Evolutionary conservation across 1,139 yeast species (phyloP), one percentile per base, ranked within the genome.

Genomic region (Pichia sp.): DNA sequence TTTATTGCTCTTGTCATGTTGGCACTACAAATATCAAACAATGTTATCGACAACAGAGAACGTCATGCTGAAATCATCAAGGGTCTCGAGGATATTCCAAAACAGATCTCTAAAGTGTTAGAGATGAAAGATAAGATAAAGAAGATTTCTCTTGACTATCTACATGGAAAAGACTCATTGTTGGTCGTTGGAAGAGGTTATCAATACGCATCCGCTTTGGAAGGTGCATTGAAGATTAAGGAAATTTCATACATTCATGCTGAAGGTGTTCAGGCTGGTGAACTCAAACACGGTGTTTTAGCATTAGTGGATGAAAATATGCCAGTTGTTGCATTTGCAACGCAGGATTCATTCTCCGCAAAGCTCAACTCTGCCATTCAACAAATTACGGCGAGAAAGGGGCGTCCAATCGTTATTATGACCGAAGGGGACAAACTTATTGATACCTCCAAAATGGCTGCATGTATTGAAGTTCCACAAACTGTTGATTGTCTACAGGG

Each of bases 221-320:
- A 93, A 65, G 98, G 98, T 55, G 98, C 99, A 8, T 74, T 93
- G 54, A 93, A 93, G 67, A 91, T 93, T 59, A 93, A 93, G 66
- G 99, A 93, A 65, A 93, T 93, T 47, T 88, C 97, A 6, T 93
- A 93, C 63, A 93, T 91, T 88, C 99, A 93, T 62, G 86, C 97
- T 20, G 99, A 93, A 67, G 99, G 98, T 68, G 96, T 93, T 35
- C 77, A 91, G 49, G 98, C 99, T 20, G 99, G 98, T 60, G 99
- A 93, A 64, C 77, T 93, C 63, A 93, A 93, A 65, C 99, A 93
- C 59, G 99, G 99, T 64, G 96, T 87, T 27, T 74, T 93, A 55
- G 99, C 99, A 3, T 73, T 93, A 48, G 96, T 93, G 46, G 99
- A 93, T 62, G 94, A 85, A 54, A 69, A 82, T 50, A 71, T 93